Evolutionary conservation across 306 rosid species (phyloP), one percentile per base, ranked within the genome.

Genomic region (Senna siamea): DNA sequence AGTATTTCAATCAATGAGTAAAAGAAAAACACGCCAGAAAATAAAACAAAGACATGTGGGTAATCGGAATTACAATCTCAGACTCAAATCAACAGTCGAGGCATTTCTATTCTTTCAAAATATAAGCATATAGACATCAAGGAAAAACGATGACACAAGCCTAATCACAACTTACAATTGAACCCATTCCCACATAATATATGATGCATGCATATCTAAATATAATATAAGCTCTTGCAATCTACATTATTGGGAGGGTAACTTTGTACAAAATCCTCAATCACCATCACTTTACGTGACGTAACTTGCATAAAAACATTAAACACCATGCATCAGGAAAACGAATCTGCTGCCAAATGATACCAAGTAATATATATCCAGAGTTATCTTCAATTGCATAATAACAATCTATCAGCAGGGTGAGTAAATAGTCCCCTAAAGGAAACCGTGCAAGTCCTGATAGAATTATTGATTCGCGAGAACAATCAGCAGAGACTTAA

Each of bases 401-500:
- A 54, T 18, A 12, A 40, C 54, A 58, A 72, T 61, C 65, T 35
- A 83, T 60, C 51, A 51, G 62, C 69, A 8, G 67, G 56, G 70
- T 53, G 65, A 56, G 80, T 48, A 47, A 76, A 56, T 74, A 53
- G 41, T 58, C 59, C 70, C 74, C 5, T 44, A 76, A 43, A 60
- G 32, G 40, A 51, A 56, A 51, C 51, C 12, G 11, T 17, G 75
- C 28, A 52, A 17, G 50, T 37, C 48, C 44, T 11, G 67, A 46
- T 9, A 55, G 57, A 58, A 32, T 44, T 20, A 70, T 75, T 28
- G 59, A 67, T 62, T 47, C 2, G 22, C 48, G 37, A 26, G 72
- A 13, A 70, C 59, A 72, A 80, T 66, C 69, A 52, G 61, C 69
- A 58, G 68, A 4, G 71, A 43, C 58, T 73, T 85, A 90, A 34